A percentile compares a stretch with the other conserved stretches of the same genome.
Conservation (phyloP, 2,329 filamentous ascomycete genomes). For the Fusarium succisae region DNA sequence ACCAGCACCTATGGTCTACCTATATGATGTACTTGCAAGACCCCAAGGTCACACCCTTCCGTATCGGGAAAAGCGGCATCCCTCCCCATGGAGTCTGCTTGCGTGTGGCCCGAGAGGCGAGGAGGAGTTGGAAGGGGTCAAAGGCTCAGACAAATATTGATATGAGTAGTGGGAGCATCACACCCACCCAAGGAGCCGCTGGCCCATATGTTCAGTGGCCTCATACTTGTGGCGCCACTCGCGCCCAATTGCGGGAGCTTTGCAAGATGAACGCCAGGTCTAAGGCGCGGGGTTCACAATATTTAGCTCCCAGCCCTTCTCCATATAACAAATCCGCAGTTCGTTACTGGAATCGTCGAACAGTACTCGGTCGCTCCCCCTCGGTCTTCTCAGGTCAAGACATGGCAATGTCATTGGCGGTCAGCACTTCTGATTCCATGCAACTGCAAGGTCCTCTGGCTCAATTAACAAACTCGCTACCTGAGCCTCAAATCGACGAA, state of each 20-base stretch:
- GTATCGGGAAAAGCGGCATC: conserved; percentile 69
- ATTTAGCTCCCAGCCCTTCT: conserved; percentile 63
- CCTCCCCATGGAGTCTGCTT: conserved; percentile 72
- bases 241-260: conserved; percentile 69
- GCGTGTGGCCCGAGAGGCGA: conserved; percentile 72
- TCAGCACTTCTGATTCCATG: conserved; percentile 73
- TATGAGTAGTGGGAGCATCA: conserved; percentile 62
- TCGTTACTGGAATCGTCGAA: conserved; percentile 60
- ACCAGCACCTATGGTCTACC: conserved; percentile 71
- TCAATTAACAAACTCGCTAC: conserved; percentile 61
- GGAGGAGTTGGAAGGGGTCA: conserved; percentile 72
- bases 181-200: conserved; percentile 58
- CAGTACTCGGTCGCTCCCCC: conserved; percentile 56
- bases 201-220: conserved; percentile 69
- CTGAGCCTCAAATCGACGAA: conserved; percentile 33
- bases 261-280: conserved; percentile 65
- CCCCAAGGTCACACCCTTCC: conserved; percentile 72
- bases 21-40: conserved; percentile 73
- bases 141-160: conserved; percentile 51
- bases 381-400: conserved; percentile 68
- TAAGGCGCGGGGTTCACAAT: conserved; percentile 55
- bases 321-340: conserved; percentile 63
- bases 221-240: conserved; percentile 70
- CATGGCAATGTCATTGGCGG: conserved; percentile 69
- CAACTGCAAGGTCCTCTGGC: conserved; percentile 69